Conservation (phyloP, 495 filamentous ascomycete species). For the Penicillium coprophilum region DNA sequence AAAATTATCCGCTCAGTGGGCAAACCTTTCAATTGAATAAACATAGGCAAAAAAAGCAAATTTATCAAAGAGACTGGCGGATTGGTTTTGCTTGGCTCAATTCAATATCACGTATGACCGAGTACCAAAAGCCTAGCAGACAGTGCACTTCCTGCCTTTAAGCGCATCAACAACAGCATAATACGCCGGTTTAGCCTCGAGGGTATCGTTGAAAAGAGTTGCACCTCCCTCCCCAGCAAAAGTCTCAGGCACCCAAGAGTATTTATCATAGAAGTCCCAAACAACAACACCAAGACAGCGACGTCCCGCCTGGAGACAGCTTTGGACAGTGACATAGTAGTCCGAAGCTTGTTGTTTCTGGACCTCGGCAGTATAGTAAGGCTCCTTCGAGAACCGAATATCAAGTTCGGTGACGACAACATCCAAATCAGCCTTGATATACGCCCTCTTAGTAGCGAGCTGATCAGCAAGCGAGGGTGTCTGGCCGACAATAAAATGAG, state of each 20-base stretch:
- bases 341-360: slow-evolving; percentile 51
- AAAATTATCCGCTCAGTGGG: not conserved
- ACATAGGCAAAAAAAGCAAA: too few relatives aligned
- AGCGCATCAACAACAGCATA: slow-evolving; percentile 26
- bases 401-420: slow-evolving; percentile 66
- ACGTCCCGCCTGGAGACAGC: slow-evolving; percentile 51
- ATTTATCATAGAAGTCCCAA: slow-evolving; percentile 57
- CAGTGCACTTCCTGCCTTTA: slow-evolving; percentile 19
- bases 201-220: slow-evolving; percentile 46
- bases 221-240: slow-evolving; percentile 50
- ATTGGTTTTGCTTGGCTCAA: too few relatives aligned
- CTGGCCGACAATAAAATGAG: slow-evolving; percentile 56
- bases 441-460: slow-evolving; percentile 39
- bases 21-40: too few relatives aligned
- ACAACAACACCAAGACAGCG: slow-evolving; percentile 61
- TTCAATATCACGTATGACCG: too few relatives aligned
- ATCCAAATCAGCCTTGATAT: slow-evolving; percentile 52
- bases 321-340: slow-evolving; percentile 52
- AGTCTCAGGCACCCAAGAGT: slow-evolving; percentile 52
- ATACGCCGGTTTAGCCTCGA: slow-evolving; percentile 52
- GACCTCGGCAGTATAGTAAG: slow-evolving; percentile 30
- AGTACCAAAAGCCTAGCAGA: slow-evolving; percentile 14
- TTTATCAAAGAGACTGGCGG: too few relatives aligned
- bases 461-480: slow-evolving; percentile 43
- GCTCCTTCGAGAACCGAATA: slow-evolving; percentile 44